A percentile compares a stretch with the other conserved stretches of the same genome.
Evolutionary conservation across 1,139 yeast species (phyloP).

Genomic region (Nakaseomyces bracarensis): DNA sequence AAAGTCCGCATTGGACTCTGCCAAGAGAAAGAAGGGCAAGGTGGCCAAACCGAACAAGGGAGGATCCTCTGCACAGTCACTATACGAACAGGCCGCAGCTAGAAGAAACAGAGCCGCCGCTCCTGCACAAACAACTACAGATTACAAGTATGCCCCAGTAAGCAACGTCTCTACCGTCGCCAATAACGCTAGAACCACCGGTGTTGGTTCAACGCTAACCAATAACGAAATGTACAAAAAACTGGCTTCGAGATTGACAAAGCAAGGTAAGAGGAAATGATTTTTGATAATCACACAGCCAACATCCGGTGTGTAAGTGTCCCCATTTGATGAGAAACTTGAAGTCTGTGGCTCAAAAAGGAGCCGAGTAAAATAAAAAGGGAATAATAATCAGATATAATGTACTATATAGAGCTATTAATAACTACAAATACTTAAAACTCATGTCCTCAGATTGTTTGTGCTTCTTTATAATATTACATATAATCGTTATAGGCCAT

Average conservation of each 20-base stretch:
- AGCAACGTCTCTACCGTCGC: constrained; percentile 41
- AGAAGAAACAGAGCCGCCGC: constrained; percentile 91
- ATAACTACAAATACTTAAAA: no score
- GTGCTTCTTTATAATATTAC: no score
- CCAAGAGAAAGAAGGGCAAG: constrained; percentile 23
- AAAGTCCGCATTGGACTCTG: constrained; percentile 32
- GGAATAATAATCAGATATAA: no score
- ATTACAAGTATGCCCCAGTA: constrained; percentile 84
- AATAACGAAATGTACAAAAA: constrained; percentile 74
- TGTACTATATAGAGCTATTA: no score
- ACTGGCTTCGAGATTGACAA: constrained; percentile 36
- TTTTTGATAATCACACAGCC: no score
- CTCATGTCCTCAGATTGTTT: no score
- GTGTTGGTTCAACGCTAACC: constrained; percentile 44
- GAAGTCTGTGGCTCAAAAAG: no score
- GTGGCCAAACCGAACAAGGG: constrained; percentile 35
- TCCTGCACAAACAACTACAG: constrained; percentile 81
- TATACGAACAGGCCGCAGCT: constrained; percentile 87
- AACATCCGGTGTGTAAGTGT: no score
- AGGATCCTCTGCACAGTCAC: constrained; percentile 27
- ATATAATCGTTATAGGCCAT: no score
- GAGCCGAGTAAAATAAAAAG: no score
- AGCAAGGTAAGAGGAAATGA: constrained; percentile 19
- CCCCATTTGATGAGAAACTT: no score
- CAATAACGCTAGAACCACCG: constrained; percentile 35